phyloP scores from a whole-genome alignment of 495 filamentous ascomycete genomes.

The Cercophora newfieldiana region DNA sequence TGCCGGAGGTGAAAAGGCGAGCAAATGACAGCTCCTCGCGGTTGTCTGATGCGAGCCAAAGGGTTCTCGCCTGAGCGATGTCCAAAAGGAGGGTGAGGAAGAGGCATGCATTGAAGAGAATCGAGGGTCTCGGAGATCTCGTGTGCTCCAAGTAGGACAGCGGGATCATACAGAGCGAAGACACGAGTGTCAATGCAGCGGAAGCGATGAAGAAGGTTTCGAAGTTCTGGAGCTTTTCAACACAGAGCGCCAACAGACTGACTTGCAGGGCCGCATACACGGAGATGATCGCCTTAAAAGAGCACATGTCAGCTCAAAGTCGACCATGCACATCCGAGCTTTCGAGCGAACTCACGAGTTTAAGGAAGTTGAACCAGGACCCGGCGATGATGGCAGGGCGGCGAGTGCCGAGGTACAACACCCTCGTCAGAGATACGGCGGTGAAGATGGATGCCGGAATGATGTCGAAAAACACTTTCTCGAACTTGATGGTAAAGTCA shows the following conservation, averaged over 20 bases:
- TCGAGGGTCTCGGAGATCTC: slow-evolving; percentile 55
- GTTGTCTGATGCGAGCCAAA: slow-evolving; percentile 53
- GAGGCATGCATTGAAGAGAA: slow-evolving; percentile 61
- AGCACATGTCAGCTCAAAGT: background rate
- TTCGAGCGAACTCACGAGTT: slow-evolving; percentile 36
- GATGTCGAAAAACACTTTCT: slow-evolving; percentile 47
- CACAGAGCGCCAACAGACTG: slow-evolving; percentile 33
- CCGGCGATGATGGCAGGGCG: slow-evolving; percentile 40
- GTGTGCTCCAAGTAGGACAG: slow-evolving; percentile 61
- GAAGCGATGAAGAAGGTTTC: slow-evolving; percentile 31
- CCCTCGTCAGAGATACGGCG: slow-evolving; percentile 37
- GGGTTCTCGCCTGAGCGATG: slow-evolving; percentile 53
- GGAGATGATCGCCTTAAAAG: slow-evolving; percentile 9
- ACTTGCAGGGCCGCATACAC: slow-evolving; percentile 26
- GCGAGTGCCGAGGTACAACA: slow-evolving; percentile 27
- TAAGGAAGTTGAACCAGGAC: slow-evolving; percentile 34
- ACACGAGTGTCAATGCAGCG: slow-evolving; percentile 32
- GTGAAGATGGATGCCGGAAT: slow-evolving; percentile 45
- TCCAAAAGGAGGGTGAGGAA: slow-evolving; percentile 62
- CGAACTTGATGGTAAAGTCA: slow-evolving; percentile 51
- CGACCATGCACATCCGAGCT: background rate
- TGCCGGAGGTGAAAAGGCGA: slow-evolving; percentile 48
- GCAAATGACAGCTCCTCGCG: slow-evolving; percentile 32
- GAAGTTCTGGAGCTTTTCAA: slow-evolving; percentile 14
- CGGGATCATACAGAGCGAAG: slow-evolving; percentile 35